Evolutionary conservation across 805 yeast species (phyloP).

Genomic region (Candida oleophila): DNA sequence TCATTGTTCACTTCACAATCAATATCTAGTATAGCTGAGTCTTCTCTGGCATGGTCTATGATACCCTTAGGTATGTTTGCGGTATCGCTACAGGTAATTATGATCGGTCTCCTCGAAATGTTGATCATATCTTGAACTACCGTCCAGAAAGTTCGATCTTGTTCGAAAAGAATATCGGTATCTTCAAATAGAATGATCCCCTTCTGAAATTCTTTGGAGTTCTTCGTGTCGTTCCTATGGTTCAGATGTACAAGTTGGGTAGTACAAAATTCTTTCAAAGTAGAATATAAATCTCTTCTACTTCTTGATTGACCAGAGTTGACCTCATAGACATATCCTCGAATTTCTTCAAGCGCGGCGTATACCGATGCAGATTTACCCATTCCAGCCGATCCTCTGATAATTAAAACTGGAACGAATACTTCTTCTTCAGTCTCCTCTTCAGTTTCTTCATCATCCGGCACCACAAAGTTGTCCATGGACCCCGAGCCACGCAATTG

Average conservation of each 20-base stretch:
- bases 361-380: slow-evolving; percentile 79
- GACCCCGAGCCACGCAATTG: slow-evolving; percentile 15
- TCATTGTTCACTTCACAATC: slow-evolving; percentile 14
- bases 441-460: slow-evolving; percentile 25
- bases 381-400: slow-evolving; percentile 69
- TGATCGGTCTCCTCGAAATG: slow-evolving; percentile 65
- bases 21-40: slow-evolving; percentile 37
- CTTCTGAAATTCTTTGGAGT: slow-evolving; percentile 38
- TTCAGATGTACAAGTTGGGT: slow-evolving; percentile 69
- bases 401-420: slow-evolving; percentile 61
- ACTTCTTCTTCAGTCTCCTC: slow-evolving; percentile 33
- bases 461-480: slow-evolving; percentile 39
- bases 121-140: slow-evolving; percentile 61
- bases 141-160: slow-evolving; percentile 80
- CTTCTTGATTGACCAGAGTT: slow-evolving; percentile 74
- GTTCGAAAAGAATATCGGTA: slow-evolving; percentile 75
- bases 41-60: slow-evolving; percentile 43
- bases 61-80: slow-evolving; percentile 48
- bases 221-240: slow-evolving; percentile 1
- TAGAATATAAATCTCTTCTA: slow-evolving; percentile 63
- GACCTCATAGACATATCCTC: slow-evolving; percentile 78
- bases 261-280: slow-evolving; percentile 76
- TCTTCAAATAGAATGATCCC: slow-evolving; percentile 83
- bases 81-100: slow-evolving; percentile 59
- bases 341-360: slow-evolving; percentile 58